Evolutionary conservation across 2,329 filamentous ascomycete species (phyloP).

Genomic region (Pseudopithomyces chartarum): DNA sequence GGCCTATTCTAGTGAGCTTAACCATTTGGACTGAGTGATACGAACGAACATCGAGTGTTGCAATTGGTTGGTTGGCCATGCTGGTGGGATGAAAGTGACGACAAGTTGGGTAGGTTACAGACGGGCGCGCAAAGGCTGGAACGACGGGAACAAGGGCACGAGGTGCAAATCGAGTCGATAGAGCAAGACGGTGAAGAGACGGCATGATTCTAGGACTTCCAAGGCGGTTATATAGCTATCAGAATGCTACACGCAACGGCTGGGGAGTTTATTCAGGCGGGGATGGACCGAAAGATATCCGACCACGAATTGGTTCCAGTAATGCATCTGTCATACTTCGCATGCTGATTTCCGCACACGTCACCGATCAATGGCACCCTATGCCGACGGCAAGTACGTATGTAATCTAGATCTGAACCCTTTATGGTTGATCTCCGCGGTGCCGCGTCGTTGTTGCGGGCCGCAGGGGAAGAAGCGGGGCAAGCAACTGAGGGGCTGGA

Average conservation of each 20-base stretch:
- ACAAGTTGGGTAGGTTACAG: conserved; percentile 25
- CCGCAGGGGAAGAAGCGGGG: conserved; percentile 11
- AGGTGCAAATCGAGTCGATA: conserved; percentile 36
- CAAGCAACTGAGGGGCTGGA: conserved; percentile 11
- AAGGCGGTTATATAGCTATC: conserved; percentile 20
- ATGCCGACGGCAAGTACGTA: background rate
- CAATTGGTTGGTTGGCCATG: conserved; percentile 46
- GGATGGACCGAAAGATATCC: conserved; percentile 22
- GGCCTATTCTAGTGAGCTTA: conserved; percentile 52
- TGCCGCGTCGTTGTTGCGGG: background rate
- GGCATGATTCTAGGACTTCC: conserved; percentile 25
- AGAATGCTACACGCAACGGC: conserved; percentile 16
- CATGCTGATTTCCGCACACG: conserved; percentile 1
- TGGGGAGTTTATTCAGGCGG: conserved; percentile 23
- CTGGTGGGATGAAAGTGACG: conserved; percentile 35
- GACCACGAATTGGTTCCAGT: conserved; percentile 6
- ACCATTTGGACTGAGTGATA: background rate
- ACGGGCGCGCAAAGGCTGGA: conserved; percentile 24
- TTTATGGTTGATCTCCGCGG: conserved; percentile 4
- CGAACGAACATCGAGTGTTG: conserved; percentile 41
- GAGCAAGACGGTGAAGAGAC: conserved; percentile 30
- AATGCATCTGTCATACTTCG: conserved; percentile 16
- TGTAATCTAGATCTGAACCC: conserved; percentile 4
- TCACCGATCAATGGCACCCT: background rate
- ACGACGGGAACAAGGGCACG: conserved; percentile 35